phyloP scores from a whole-genome alignment of 345 rosid species.

The Pistacia vera region DNA sequence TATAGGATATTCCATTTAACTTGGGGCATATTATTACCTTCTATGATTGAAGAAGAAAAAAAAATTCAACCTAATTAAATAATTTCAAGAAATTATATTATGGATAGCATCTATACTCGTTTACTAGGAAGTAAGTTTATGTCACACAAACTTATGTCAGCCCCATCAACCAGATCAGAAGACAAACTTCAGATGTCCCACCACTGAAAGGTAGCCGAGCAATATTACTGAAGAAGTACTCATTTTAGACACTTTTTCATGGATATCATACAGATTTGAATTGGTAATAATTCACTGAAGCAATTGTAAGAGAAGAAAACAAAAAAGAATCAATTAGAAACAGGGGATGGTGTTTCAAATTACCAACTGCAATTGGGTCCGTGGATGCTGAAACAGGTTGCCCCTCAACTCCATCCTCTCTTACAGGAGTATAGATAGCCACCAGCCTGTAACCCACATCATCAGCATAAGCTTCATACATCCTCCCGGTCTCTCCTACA shows the following conservation, averaged over 20 bases:
- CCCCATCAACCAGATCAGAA: too few relatives aligned
- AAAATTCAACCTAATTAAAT: too few relatives aligned
- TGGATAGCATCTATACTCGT: too few relatives aligned
- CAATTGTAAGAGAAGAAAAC: too few relatives aligned
- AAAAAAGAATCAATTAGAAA: too few relatives aligned
- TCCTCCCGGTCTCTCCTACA: constrained; percentile 91
- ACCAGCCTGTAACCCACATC: constrained; percentile 97
- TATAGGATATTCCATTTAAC: too few relatives aligned
- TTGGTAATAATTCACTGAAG: background rate
- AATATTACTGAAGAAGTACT: background rate
- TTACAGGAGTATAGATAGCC: constrained; percentile 79
- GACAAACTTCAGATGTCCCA: too few relatives aligned
- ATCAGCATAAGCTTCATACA: constrained; percentile 99
- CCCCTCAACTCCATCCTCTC: constrained; percentile 96
- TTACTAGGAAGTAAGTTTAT: too few relatives aligned
- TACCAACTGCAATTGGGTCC: constrained; percentile 91
- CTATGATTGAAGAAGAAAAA: too few relatives aligned
- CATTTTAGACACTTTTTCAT: background rate
- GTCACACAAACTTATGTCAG: too few relatives aligned
- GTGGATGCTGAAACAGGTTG: constrained; percentile 97
- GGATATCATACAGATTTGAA: background rate
- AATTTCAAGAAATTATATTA: too few relatives aligned
- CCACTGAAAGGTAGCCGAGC: background rate
- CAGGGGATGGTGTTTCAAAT: constrained; percentile 14
- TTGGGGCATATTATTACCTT: too few relatives aligned